phyloP scores from a whole-genome alignment of 1,139 yeast species.

The Magnusiomyces sp. region DNA sequence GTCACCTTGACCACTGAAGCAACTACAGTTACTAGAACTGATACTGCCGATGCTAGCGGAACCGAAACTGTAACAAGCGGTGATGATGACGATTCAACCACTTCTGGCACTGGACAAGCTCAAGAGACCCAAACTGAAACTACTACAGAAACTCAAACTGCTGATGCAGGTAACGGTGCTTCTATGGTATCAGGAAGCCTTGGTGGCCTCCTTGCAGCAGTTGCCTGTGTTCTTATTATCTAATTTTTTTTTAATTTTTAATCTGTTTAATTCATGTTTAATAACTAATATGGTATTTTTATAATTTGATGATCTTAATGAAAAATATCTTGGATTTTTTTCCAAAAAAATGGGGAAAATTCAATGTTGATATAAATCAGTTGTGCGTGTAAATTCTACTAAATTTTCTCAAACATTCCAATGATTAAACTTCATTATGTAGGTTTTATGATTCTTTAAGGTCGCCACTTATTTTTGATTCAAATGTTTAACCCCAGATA shows the following conservation, averaged over 20 bases:
- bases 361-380: too few species aligned
- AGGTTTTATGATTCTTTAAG: neutral
- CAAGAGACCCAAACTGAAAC: slow-evolving; percentile 1
- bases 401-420: neutral
- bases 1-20: neutral
- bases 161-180: neutral
- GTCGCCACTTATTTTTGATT: neutral
- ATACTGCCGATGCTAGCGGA: neutral
- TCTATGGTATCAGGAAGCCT: neutral
- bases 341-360: too few species aligned
- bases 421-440: neutral
- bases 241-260: neutral
- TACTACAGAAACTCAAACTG: neutral
- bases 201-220: neutral
- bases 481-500: too few species aligned
- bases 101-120: slow-evolving; percentile 2
- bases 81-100: slow-evolving; percentile 3
- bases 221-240: neutral
- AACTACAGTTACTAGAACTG: neutral
- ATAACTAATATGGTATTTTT: neutral
- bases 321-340: neutral
- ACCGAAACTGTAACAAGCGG: neutral
- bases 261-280: neutral
- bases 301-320: neutral
- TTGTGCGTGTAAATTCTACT: too few species aligned